These are phyloP conservation scores for Caryopteris hybrid DNA, from an alignment of 305 asterid genomes.

Conservation along the genomic window DNA sequence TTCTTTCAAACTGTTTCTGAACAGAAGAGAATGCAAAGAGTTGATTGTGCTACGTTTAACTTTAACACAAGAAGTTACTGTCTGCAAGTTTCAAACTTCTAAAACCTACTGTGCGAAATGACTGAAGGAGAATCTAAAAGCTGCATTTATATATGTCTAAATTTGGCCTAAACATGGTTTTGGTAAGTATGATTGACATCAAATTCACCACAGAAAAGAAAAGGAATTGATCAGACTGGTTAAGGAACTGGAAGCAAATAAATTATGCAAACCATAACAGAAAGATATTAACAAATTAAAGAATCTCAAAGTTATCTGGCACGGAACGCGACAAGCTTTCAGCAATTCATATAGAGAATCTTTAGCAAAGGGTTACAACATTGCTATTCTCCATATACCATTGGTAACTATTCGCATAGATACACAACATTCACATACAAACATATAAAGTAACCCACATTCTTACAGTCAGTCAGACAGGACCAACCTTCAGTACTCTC, in stretches of 20 bases:
- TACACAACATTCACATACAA: background rate
- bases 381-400: background rate
- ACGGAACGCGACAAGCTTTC: background rate
- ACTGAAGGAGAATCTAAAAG: no score
- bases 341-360: background rate
- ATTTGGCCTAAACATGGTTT: no score
- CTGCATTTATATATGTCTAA: no score
- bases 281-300: background rate
- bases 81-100: no score
- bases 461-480: background rate
- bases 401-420: background rate
- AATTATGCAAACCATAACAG: background rate
- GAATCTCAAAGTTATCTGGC: background rate
- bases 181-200: no score
- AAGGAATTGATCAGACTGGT: background rate
- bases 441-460: background rate
- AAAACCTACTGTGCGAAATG: no score
- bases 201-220: background rate
- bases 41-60: no score
- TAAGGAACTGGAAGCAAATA: background rate
- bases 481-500: constrained; percentile 73
- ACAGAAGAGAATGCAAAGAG: no score
- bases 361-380: background rate
- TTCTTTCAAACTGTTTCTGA: no score
- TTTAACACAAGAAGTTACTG: no score